Evolutionary conservation across 176 grass and related monocot species (phyloP).

Genomic region (Saccharum spontaneum): DNA sequence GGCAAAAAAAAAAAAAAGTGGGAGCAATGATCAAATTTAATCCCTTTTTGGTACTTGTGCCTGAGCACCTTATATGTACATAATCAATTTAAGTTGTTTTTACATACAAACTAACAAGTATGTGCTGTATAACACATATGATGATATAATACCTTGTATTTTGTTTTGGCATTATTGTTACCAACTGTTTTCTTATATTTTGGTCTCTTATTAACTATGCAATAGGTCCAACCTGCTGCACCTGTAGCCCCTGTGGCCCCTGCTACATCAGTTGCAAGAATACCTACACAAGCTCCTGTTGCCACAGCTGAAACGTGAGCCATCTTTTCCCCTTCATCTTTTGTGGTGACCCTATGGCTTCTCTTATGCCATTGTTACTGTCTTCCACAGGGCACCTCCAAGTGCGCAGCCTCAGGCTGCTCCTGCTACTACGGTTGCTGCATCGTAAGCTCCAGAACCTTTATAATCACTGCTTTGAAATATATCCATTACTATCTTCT

Average conservation of each 20-base stretch:
- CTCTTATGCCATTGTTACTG: constrained; percentile 3
- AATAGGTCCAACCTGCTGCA: constrained; percentile 40
- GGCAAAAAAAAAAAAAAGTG: not conserved
- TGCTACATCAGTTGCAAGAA: constrained; percentile 47
- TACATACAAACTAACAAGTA: not conserved
- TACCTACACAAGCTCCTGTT: constrained; percentile 54
- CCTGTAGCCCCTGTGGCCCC: constrained; percentile 40
- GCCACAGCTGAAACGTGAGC: constrained; percentile 59
- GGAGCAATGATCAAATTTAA: not conserved
- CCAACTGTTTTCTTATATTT: not conserved
- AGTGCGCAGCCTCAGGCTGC: constrained; percentile 37
- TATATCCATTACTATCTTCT: not conserved
- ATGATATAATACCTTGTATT: not conserved
- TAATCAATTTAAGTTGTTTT: not conserved
- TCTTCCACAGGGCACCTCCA: constrained; percentile 47
- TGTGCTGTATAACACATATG: not conserved
- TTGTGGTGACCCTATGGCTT: constrained; percentile 10
- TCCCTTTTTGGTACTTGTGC: not conserved
- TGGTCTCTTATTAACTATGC: constrained; percentile 5
- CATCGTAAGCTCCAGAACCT: constrained; percentile 45
- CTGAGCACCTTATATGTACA: not conserved
- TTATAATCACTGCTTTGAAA: not conserved
- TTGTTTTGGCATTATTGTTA: not conserved
- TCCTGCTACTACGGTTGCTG: constrained; percentile 48
- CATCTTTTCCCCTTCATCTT: constrained; percentile 12